phyloP scores from a whole-genome alignment of 2,329 filamentous ascomycete genomes.

The Colletotrichum sp. region DNA sequence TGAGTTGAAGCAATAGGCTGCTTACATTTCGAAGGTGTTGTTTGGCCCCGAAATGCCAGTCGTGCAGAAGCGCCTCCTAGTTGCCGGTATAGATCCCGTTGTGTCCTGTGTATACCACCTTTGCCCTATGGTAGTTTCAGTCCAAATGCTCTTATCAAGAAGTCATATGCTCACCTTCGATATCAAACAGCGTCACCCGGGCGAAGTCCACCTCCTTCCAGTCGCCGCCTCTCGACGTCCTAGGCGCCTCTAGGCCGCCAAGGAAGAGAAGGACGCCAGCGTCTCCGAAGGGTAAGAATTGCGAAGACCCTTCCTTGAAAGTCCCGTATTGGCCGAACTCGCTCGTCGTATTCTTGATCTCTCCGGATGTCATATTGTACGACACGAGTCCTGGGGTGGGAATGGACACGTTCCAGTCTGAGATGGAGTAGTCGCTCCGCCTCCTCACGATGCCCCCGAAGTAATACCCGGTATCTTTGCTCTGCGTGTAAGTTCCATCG shows the following conservation, averaged over 20 bases:
- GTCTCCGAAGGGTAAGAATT: slow-evolving; percentile 36
- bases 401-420: slow-evolving; percentile 18
- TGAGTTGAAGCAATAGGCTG: rapidly evolving
- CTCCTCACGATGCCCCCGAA: slow-evolving; percentile 33
- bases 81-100: not conserved
- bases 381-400: slow-evolving; percentile 33
- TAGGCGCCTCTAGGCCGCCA: slow-evolving; percentile 31
- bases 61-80: not conserved
- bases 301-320: slow-evolving; percentile 31
- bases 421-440: slow-evolving; percentile 24
- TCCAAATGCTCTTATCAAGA: too few species aligned
- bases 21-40: not conserved
- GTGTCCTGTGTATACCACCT: not conserved
- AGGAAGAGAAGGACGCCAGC: slow-evolving; percentile 37
- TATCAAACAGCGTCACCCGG: slow-evolving; percentile 21
- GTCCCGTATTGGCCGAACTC: slow-evolving; percentile 28
- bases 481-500: slow-evolving; percentile 30
- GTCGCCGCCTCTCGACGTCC: slow-evolving; percentile 23
- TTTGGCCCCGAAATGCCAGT: not conserved
- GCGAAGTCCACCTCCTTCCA: slow-evolving; percentile 29
- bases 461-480: slow-evolving; percentile 31
- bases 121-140: not conserved
- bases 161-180: not conserved
- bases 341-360: slow-evolving; percentile 33
- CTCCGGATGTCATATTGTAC: slow-evolving; percentile 33